phyloP scores from a whole-genome alignment of 2,329 filamentous ascomycete species.

The Pseudogymnoascus sp. region DNA sequence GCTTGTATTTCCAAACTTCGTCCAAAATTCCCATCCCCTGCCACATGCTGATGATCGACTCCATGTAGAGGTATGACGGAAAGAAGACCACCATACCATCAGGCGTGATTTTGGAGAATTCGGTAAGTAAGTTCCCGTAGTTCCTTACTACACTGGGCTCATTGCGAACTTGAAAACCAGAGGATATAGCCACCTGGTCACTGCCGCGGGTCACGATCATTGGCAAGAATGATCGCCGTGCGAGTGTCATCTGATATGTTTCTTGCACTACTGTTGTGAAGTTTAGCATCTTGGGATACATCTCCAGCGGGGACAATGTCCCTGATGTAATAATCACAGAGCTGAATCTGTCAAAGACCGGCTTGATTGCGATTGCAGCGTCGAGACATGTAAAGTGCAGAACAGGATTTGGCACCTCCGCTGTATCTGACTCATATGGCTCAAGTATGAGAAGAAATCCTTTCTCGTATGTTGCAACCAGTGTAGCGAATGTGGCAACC shows the following conservation, averaged over 20 bases:
- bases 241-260: conserved; percentile 95
- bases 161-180: conserved; percentile 89
- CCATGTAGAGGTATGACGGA: conserved; percentile 97
- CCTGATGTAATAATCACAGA: conserved; percentile 98
- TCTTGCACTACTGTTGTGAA: conserved; percentile 91
- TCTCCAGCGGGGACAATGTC: conserved; percentile 92
- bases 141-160: conserved; percentile 96
- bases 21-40: conserved; percentile 97
- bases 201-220: conserved; percentile 96
- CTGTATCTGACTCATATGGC: conserved; percentile 90
- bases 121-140: conserved; percentile 85
- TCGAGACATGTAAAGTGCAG: conserved; percentile 95
- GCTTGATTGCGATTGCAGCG: conserved; percentile 94
- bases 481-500: conserved; percentile 92
- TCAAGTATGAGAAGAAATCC: conserved; percentile 95
- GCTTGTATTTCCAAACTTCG: conserved; percentile 97
- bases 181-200: conserved; percentile 88
- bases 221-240: conserved; percentile 86
- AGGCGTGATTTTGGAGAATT: conserved; percentile 92
- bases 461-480: conserved; percentile 94
- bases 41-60: conserved; percentile 98
- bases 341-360: conserved; percentile 93
- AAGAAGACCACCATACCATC: conserved; percentile 99
- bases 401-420: conserved; percentile 93
- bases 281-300: conserved; percentile 98